Percentiles rank a stretch among this genome's conserved stretches.
phyloP scores from a whole-genome alignment of 495 filamentous ascomycete species.

The Talaromyces liani region DNA sequence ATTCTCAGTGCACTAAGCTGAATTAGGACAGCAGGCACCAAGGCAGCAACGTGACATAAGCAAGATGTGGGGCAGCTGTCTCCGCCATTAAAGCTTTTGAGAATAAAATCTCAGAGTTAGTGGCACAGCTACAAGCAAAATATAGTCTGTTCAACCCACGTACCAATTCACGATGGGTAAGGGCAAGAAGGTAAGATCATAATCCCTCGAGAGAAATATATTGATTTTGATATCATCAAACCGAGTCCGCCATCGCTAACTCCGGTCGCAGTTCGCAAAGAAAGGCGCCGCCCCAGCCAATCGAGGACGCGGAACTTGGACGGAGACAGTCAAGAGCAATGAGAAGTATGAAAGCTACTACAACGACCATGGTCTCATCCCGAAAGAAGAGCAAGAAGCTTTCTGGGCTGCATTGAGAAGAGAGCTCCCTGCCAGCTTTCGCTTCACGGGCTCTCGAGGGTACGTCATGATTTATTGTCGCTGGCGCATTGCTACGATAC shows the following conservation, averaged over 20 bases:
- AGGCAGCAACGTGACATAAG: neutral
- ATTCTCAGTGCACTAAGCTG: neutral
- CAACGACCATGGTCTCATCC: constrained; percentile 61
- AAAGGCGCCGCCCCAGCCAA: constrained; percentile 24
- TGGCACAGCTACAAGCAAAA: neutral
- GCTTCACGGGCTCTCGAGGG: constrained; percentile 90
- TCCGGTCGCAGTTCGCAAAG: constrained; percentile 20
- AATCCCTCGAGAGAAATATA: constrained; percentile 12
- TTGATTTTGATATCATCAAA: neutral
- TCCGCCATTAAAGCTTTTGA: neutral
- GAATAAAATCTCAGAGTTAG: neutral
- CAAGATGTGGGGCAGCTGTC: neutral
- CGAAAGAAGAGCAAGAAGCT: constrained; percentile 60
- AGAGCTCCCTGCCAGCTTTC: constrained; percentile 91
- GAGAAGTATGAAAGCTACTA: constrained; percentile 77
- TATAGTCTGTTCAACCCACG: neutral
- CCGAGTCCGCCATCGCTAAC: constrained; percentile 3
- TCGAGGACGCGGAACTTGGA: constrained; percentile 32
- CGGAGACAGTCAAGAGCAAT: constrained; percentile 62
- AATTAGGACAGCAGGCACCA: neutral
- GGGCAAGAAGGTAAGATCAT: constrained; percentile 26
- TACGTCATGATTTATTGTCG: constrained; percentile 23
- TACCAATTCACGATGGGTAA: constrained; percentile 28
- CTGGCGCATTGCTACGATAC: neutral
- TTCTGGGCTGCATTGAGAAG: constrained; percentile 78